A percentile compares a stretch with the other conserved stretches of the same genome.
Evolutionary conservation across 179 eudicot species (phyloP).

Genomic region (Silene noctiflora): DNA sequence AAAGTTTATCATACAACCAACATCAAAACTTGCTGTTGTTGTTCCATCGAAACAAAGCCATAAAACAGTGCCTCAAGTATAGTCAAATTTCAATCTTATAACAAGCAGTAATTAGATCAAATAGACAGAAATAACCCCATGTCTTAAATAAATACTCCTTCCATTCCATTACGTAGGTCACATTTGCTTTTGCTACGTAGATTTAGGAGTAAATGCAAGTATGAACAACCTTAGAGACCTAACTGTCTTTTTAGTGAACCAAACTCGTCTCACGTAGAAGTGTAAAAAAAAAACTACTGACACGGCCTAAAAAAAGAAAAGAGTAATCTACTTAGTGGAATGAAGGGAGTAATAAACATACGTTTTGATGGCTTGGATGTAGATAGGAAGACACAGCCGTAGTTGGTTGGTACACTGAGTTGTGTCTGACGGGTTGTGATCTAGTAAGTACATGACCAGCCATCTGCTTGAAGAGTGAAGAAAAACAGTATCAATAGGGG

Average conservation of each 20-base stretch:
- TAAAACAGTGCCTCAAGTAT: neutral
- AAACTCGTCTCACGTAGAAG: neutral
- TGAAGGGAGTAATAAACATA: slow-evolving; percentile 27
- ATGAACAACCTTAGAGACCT: neutral
- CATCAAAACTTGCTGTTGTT: neutral
- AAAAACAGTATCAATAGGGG: slow-evolving; percentile 2
- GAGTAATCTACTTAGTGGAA: neutral
- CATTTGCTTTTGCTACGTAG: neutral
- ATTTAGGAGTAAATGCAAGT: neutral
- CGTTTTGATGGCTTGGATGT: slow-evolving; percentile 66
- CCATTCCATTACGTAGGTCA: neutral
- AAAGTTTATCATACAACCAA: slow-evolving; percentile 4
- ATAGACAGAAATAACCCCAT: neutral
- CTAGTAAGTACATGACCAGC: slow-evolving; percentile 57
- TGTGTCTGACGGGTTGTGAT: slow-evolving; percentile 55
- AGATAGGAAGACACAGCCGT: slow-evolving; percentile 55
- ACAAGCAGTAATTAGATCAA: neutral
- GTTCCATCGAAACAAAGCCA: slow-evolving; percentile 2
- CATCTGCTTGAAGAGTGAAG: slow-evolving; percentile 39
- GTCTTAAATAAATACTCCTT: neutral
- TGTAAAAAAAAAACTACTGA: neutral
- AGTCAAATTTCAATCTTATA: neutral
- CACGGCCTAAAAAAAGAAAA: neutral
- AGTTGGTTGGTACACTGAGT: slow-evolving; percentile 56
- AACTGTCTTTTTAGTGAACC: neutral